Percentiles rank a stretch among this genome's conserved stretches.
Conservation (phyloP, 768 basidiomycete genomes). For the Stropharia rugosoannulata region DNA sequence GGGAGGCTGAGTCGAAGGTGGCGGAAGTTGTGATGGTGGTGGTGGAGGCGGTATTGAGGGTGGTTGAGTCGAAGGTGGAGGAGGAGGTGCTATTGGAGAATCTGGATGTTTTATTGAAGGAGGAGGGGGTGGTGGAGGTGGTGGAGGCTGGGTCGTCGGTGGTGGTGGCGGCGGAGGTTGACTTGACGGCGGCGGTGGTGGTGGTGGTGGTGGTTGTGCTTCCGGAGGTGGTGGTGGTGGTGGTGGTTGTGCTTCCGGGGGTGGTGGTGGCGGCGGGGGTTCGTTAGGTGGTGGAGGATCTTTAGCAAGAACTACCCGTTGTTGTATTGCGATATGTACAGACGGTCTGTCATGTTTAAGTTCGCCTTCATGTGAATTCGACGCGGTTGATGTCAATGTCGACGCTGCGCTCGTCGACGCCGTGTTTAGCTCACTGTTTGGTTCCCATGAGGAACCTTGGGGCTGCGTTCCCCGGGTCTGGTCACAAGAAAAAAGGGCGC, state of each 20-base stretch:
- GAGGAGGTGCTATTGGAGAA: conserved; percentile 26
- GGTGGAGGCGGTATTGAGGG: conserved; percentile 5
- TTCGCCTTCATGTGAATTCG: conserved; percentile 15
- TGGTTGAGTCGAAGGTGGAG: conserved; percentile 23
- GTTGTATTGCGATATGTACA: conserved; percentile 27
- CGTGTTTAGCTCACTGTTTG: conserved; percentile 2
- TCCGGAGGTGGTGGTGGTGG: conserved; percentile 23
- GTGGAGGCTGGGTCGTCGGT: conserved; percentile 23
- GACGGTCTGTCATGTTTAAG: conserved; percentile 25
- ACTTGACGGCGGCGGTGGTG: conserved; percentile 22
- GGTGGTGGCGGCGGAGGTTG: conserved; percentile 33
- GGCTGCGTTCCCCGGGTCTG: conserved; percentile 25
- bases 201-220: conserved; percentile 18
- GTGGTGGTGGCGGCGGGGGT: conserved; percentile 25
- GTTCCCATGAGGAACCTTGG: conserved; percentile 24
- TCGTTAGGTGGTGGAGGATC: conserved; percentile 28
- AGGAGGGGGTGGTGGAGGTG: conserved; percentile 27
- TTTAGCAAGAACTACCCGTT: conserved; percentile 14
- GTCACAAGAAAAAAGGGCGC: conserved; percentile 12
- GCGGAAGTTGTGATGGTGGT: not conserved
- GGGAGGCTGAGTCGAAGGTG: conserved; percentile 20
- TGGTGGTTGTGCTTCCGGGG: conserved; percentile 22
- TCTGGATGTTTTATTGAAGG: conserved; percentile 21
- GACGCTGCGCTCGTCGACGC: conserved; percentile 10
- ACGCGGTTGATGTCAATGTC: conserved; percentile 21